Conservation (phyloP, 306 rosid genomes). For the Hippophae rhamnoides region DNA sequence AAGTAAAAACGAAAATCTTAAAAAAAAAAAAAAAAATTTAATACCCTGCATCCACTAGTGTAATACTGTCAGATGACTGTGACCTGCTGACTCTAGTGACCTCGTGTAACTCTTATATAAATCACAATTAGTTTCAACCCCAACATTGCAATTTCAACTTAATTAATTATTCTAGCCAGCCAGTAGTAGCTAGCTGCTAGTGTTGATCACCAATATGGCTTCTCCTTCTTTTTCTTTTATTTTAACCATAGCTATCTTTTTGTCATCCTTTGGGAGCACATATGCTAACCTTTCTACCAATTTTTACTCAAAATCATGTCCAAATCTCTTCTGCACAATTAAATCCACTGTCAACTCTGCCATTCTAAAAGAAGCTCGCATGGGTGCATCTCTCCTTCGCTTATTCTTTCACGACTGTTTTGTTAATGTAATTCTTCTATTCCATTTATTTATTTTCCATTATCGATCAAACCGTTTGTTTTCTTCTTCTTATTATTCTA, state of each 20-base stretch:
- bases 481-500: too few relatives aligned
- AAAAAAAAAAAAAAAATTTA: too few relatives aligned
- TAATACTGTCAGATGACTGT: too few relatives aligned
- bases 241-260: constrained; percentile 21
- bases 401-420: constrained; percentile 85
- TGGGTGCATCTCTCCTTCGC: constrained; percentile 96
- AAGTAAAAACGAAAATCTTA: too few relatives aligned
- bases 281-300: constrained; percentile 47
- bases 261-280: constrained; percentile 22
- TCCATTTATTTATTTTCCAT: neutral
- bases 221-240: constrained; percentile 12
- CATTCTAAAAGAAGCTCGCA: constrained; percentile 56
- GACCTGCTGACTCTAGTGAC: too few relatives aligned
- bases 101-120: too few relatives aligned
- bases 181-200: too few relatives aligned
- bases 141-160: too few relatives aligned
- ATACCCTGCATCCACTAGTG: too few relatives aligned
- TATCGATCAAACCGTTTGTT: too few relatives aligned
- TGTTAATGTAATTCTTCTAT: constrained; percentile 52
- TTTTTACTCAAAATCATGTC: constrained; percentile 54
- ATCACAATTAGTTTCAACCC: too few relatives aligned
- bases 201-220: constrained; percentile 12
- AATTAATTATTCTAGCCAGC: too few relatives aligned
- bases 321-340: constrained; percentile 44
- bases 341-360: constrained; percentile 45